Conservation (phyloP, 1,284 basidiomycete species). For the Austroboletus novae-zelandiae region DNA sequence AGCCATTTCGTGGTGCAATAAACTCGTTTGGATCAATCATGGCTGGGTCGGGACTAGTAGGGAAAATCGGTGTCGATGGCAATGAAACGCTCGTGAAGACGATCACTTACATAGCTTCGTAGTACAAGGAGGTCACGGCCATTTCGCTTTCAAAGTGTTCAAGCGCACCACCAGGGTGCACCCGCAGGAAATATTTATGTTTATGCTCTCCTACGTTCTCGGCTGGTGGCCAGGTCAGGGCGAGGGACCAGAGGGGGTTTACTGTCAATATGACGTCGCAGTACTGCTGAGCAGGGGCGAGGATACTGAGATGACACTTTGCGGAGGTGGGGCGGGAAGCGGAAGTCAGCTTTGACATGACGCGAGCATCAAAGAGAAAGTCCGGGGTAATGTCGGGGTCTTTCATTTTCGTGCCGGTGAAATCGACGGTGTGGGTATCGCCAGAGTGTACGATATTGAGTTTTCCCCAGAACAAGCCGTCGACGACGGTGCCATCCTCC, state of each 20-base stretch:
- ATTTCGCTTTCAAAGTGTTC: slow-evolving; percentile 79
- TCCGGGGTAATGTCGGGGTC: slow-evolving; percentile 62
- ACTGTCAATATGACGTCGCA: slow-evolving; percentile 72
- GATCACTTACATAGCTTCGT: slow-evolving; percentile 67
- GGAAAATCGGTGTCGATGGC: slow-evolving; percentile 6
- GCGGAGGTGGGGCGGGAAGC: slow-evolving; percentile 70
- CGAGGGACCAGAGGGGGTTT: slow-evolving; percentile 67
- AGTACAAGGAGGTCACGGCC: slow-evolving; percentile 73
- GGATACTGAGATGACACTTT: slow-evolving; percentile 69
- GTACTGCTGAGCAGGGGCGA: slow-evolving; percentile 68
- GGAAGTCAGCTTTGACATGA: slow-evolving; percentile 68
- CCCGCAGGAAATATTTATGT: slow-evolving; percentile 75
- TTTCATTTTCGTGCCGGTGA: slow-evolving; percentile 66
- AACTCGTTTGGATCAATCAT: slow-evolving; percentile 74
- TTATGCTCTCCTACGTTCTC: slow-evolving; percentile 65
- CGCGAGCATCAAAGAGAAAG: slow-evolving; percentile 69
- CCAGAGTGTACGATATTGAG: slow-evolving; percentile 74
- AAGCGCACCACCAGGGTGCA: slow-evolving; percentile 74
- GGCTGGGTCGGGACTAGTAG: slow-evolving; percentile 61
- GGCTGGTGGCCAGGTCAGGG: slow-evolving; percentile 71
- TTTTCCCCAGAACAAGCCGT: slow-evolving; percentile 81
- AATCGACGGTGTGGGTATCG: slow-evolving; percentile 75
- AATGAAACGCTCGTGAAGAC: not conserved
- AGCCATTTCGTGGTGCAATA: slow-evolving; percentile 74
- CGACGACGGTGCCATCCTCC: slow-evolving; percentile 81